Percentiles rank a stretch among this genome's conserved stretches.
Evolutionary conservation across 1,284 basidiomycete genomes (phyloP).

Genomic region (Neonothopanus nambi): DNA sequence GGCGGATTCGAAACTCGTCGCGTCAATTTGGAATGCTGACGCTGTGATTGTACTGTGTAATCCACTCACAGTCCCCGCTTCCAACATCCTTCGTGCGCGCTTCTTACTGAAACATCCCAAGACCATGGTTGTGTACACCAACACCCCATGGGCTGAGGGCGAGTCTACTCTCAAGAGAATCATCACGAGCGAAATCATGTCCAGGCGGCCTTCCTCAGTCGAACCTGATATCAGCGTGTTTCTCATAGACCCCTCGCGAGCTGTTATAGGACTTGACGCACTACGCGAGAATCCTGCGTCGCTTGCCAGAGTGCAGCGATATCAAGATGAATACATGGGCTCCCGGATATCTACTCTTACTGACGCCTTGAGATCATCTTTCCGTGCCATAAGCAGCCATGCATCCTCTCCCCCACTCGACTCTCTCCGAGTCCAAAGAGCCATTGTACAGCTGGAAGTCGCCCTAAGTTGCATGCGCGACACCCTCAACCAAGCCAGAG

Average conservation of each 20-base stretch:
- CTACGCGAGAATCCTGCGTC: conserved; percentile 48
- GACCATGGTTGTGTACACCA: conserved; percentile 51
- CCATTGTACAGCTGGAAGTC: conserved; percentile 19
- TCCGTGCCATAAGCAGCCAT: conserved; percentile 24
- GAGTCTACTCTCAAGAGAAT: conserved; percentile 17
- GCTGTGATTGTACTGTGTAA: conserved; percentile 61
- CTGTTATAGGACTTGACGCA: conserved; percentile 48
- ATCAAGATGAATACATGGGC: conserved; percentile 59
- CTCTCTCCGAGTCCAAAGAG: conserved; percentile 34
- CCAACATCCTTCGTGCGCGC: conserved; percentile 33
- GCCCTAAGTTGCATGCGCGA: not conserved
- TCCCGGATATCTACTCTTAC: conserved; percentile 57
- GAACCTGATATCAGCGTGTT: conserved; percentile 34
- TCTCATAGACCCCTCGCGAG: conserved; percentile 57
- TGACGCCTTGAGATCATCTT: conserved; percentile 36
- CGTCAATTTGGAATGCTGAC: conserved; percentile 49
- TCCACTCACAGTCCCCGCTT: conserved; percentile 50
- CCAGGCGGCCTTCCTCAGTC: too few relatives aligned
- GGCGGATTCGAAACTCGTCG: conserved; percentile 18
- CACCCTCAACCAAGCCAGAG: not conserved
- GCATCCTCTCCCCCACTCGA: conserved; percentile 34
- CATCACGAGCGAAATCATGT: not conserved
- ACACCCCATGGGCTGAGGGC: conserved; percentile 25
- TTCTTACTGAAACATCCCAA: conserved; percentile 48
- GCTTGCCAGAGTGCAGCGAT: conserved; percentile 53